These are phyloP conservation scores for Biscutella auriculata DNA, from an alignment of 441 rosid species.

Conservation along the genomic window DNA sequence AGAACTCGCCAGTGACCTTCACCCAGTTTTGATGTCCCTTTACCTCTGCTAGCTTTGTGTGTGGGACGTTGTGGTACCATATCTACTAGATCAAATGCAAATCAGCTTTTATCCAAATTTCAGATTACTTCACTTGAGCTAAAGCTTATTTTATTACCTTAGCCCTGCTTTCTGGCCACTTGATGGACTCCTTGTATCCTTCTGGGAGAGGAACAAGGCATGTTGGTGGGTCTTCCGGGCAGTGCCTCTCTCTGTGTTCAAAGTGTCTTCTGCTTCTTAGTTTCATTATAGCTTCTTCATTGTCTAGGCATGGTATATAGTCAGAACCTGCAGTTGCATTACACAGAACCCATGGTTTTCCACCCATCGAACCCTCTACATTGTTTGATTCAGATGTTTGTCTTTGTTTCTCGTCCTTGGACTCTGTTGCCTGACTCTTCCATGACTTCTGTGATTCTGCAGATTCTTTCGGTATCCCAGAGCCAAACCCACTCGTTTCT, in stretches of 20 bases:
- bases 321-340: slow-evolving; percentile 70
- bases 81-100: slow-evolving; percentile 38
- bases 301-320: slow-evolving; percentile 91
- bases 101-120: background rate
- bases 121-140: background rate
- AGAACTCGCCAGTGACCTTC: slow-evolving; percentile 78
- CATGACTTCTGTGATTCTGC: slow-evolving; percentile 67
- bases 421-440: slow-evolving; percentile 69
- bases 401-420: slow-evolving; percentile 73
- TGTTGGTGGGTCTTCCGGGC: slow-evolving; percentile 70
- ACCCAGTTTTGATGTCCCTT: slow-evolving; percentile 98
- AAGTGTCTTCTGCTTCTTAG: slow-evolving; percentile 47
- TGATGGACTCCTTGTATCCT: slow-evolving; percentile 54
- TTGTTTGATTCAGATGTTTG: slow-evolving; percentile 31
- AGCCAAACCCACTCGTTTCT: slow-evolving; percentile 14
- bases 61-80: slow-evolving; percentile 92
- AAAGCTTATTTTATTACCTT: slow-evolving; percentile 36
- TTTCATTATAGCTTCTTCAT: slow-evolving; percentile 53
- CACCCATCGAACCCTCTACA: slow-evolving; percentile 21
- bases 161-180: slow-evolving; percentile 81
- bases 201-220: slow-evolving; percentile 58
- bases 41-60: slow-evolving; percentile 58
- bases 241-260: slow-evolving; percentile 90
- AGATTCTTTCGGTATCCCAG: slow-evolving; percentile 73
- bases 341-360: slow-evolving; percentile 61